Base-by-base conservation (phyloP, 1,284 basidiomycete genomes). In the Somion occarium region DNA sequence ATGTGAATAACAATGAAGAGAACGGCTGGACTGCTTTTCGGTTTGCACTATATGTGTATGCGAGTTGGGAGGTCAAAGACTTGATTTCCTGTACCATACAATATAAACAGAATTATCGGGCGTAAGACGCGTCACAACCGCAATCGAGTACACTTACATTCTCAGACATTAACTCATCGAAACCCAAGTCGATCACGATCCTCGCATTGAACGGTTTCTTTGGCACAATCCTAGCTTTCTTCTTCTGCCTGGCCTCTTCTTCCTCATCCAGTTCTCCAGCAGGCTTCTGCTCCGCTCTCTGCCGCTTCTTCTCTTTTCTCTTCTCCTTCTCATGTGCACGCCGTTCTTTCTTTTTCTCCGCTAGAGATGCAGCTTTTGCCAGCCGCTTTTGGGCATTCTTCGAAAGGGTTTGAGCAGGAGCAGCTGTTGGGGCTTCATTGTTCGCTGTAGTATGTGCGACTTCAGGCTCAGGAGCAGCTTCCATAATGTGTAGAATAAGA, bases 121-220 rank as follows among this genome's bases (percentile, higher is more conserved):
- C n/a, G 27, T 12, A 25, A 23, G 13, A 18, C 44, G 13, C 34
- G 15, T n/a, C n/a, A n/a, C n/a, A 38, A 15, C 19, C 15, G 15
- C 3, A 5, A n/a, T 15, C 27, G 44, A 24, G n/a, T 11, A 11
- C 19, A 72, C 85, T 60, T 65, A 94, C 95, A 75, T 93, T 94
- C 50, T 94, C 93, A 45, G 73, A 83, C 97, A 99, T 99, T 69
- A 88, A 77, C 44, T 93, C 83, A 67, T 99, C 97, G 65, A 99
- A 99, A 2, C 87, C 93, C 5, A 97, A 75, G 70, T 99, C 97
- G 24, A 99, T 71, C 19, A 97, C 82, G 1, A 99, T 78, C 30
- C 79, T 81, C 7, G 90, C 91, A 15, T 78, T 75, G 63, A 93
- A 94, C 23, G 65, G 76, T 51, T 58, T 68, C 71, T 59, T 62